A percentile compares a stretch with the other conserved stretches of the same genome.
phyloP scores from a whole-genome alignment of 1,284 basidiomycete species.

The Ustilago loliicola region DNA sequence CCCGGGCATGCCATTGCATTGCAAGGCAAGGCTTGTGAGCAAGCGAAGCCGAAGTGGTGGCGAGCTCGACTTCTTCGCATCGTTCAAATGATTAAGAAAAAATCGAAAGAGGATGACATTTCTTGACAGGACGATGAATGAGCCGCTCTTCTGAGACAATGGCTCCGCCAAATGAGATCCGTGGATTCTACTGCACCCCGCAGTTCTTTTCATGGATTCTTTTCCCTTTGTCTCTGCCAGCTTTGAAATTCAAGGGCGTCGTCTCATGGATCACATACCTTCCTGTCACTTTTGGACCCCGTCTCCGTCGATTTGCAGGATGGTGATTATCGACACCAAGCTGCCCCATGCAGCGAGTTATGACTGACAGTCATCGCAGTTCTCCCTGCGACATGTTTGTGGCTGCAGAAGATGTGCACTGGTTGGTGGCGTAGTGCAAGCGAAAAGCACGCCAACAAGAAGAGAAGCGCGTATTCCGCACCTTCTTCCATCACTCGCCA shows the following conservation, averaged over 20 bases:
- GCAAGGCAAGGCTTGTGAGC: background rate
- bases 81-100: background rate
- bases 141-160: background rate
- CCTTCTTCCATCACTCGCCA: background rate
- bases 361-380: background rate
- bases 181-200: background rate
- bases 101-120: background rate
- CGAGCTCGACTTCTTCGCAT: background rate
- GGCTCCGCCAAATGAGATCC: constrained; percentile 2
- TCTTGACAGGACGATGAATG: background rate
- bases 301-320: background rate
- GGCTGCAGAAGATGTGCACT: background rate
- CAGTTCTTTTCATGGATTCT: background rate
- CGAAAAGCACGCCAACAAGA: background rate
- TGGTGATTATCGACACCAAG: background rate
- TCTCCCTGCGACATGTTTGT: background rate
- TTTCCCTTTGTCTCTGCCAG: background rate
- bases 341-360: background rate
- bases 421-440: constrained; percentile 10
- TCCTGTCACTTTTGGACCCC: background rate
- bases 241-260: background rate
- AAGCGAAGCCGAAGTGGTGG: background rate
- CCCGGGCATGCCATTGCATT: background rate
- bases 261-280: background rate
- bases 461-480: background rate